Conservation (phyloP, 805 yeast genomes). For the Yamadazyma phyllophila region DNA sequence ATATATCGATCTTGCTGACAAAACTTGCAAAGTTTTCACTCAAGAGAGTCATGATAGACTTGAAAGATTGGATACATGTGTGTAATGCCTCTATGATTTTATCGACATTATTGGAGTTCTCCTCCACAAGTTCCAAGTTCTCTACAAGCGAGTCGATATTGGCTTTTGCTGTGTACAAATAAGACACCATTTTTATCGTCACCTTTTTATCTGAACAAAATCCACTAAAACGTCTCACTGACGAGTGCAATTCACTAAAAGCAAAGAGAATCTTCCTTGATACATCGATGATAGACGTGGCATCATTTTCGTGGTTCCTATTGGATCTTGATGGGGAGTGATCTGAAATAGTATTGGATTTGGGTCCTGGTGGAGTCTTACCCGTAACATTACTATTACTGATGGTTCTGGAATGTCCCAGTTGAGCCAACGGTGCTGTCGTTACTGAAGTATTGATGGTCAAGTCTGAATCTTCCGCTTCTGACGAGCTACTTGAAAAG, state of each 20-base stretch:
- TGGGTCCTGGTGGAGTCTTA: conserved; percentile 9
- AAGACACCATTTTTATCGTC: conserved; percentile 52
- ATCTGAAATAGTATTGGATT: background rate
- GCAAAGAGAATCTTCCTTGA: conserved; percentile 63
- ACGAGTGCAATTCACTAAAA: conserved; percentile 62
- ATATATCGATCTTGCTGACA: conserved; percentile 57
- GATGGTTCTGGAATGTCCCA: conserved; percentile 4
- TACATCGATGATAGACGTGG: conserved; percentile 35
- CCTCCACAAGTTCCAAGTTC: conserved; percentile 48
- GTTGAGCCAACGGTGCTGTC: background rate
- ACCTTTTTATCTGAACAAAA: conserved; percentile 57
- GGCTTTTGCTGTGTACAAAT: conserved; percentile 50
- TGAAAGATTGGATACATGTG: conserved; percentile 45
- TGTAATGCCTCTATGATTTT: conserved; percentile 30
- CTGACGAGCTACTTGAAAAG: conserved; percentile 7
- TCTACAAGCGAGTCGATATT: conserved; percentile 58
- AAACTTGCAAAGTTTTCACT: conserved; percentile 48
- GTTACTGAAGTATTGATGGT: background rate
- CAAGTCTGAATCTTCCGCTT: conserved; percentile 6
- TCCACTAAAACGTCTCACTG: conserved; percentile 54
- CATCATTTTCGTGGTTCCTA: conserved; percentile 12
- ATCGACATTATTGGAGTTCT: conserved; percentile 28
- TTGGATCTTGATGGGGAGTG: conserved; percentile 4
- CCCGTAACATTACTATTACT: conserved; percentile 3
- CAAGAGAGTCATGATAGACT: conserved; percentile 47